Base-by-base conservation (phyloP, 805 yeast species). In the Wilhelminamyces savonicus region DNA sequence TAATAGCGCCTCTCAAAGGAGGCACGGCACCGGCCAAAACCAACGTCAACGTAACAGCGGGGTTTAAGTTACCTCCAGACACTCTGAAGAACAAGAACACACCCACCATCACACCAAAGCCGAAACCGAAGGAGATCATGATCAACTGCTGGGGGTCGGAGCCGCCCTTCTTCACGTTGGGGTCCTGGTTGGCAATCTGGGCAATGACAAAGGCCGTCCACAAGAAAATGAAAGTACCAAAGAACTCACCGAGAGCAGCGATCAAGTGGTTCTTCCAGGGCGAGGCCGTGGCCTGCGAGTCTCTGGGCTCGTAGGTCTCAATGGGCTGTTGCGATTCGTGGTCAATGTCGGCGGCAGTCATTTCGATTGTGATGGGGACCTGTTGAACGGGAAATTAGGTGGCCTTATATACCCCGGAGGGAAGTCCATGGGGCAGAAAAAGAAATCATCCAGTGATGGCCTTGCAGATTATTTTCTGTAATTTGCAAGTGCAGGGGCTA, bases 1-100 rank as follows among this genome's bases (percentile, higher is more conserved):
- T 75, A 33, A 81, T 53, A 14, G 65, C 54, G 43, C 82, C 88
- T 56, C 92, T 75, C 19, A 80, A 37, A 32, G 87, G 85, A 24
- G 85, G 71, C 36, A 82, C 69, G 32, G 85, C 90, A 40, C 82
- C 71, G 13, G 83, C 79, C 25, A 82, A 60, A n/a, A 76, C 70
- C 50, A 85, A 63, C 17, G 87, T 63, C 23, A 83, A 65, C 14
- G 94, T 79, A 24, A 85, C 94, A 29, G 92, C 90, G 9, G 95
- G 95, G 65, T 85, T 85, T 54, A 85, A 71, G 63, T 82, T 83
- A 65, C 92, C 95, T 49, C 95, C 95, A 23, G 92, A 81, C 37
- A 85, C 74, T 55, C 85, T 73, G 63, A 69, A 78, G 47, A 81
- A 75, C 46, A 76, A 58, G 46, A 76, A 74, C 28, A 82, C 83